A percentile compares a stretch with the other conserved stretches of the same genome.
Evolutionary conservation across 805 yeast species (phyloP).

Genomic region (Lachancea cidri): DNA sequence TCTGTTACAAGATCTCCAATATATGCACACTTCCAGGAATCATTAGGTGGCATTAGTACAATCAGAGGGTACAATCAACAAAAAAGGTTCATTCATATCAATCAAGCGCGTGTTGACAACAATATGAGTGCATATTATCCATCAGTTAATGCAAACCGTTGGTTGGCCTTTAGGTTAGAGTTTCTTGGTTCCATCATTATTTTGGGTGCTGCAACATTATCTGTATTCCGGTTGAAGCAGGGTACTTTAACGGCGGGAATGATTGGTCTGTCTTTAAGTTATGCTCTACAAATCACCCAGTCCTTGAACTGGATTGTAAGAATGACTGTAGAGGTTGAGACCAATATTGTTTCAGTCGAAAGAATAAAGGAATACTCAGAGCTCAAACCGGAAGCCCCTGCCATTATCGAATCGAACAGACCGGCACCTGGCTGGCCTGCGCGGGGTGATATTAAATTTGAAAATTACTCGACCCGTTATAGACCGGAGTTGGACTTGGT

Average conservation of each 20-base stretch:
- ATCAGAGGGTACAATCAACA: conserved; percentile 71
- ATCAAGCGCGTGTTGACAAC: conserved; percentile 68
- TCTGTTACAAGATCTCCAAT: conserved; percentile 77
- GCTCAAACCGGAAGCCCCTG: conserved; percentile 83
- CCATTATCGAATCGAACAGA: conserved; percentile 52
- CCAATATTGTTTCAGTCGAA: conserved; percentile 95
- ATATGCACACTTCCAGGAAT: conserved; percentile 80
- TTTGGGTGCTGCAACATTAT: conserved; percentile 76
- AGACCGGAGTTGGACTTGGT: conserved; percentile 78
- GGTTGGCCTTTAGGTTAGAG: conserved; percentile 95
- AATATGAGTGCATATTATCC: conserved; percentile 93
- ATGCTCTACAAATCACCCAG: conserved; percentile 90
- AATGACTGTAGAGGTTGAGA: conserved; percentile 98
- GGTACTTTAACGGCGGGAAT: conserved; percentile 82
- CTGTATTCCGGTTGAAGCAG: conserved; percentile 61
- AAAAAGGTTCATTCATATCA: conserved; percentile 56
- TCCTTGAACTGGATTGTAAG: conserved; percentile 96
- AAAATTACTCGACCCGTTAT: conserved; percentile 76
- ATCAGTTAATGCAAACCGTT: conserved; percentile 86
- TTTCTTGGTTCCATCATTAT: conserved; percentile 86
- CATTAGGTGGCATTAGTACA: conserved; percentile 68
- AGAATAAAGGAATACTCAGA: conserved; percentile 83
- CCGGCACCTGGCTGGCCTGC: conserved; percentile 75
- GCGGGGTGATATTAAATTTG: conserved; percentile 60
- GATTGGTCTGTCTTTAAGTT: conserved; percentile 90